Conservation (phyloP, 2,329 filamentous ascomycete species). For the Xylaria sp. region DNA sequence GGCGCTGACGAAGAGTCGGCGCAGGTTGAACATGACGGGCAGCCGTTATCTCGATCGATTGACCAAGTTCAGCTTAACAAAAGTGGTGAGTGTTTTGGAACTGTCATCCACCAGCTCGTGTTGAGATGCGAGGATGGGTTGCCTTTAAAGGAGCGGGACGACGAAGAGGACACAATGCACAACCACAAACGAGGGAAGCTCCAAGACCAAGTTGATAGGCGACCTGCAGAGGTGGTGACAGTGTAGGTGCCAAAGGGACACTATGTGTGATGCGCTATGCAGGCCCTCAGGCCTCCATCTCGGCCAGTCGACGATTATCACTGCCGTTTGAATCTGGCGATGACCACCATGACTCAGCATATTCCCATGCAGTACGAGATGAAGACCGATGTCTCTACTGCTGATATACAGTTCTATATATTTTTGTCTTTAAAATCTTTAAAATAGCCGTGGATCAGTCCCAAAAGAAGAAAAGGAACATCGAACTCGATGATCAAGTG, state of each 20-base stretch:
- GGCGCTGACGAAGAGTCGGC: constrained; percentile 64
- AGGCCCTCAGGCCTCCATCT: neutral
- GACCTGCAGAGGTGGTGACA: constrained; percentile 13
- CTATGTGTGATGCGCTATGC: neutral
- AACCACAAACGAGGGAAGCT: constrained; percentile 2
- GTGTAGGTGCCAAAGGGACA: neutral
- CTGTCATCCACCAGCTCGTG: neutral
- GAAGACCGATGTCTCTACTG: too few species aligned
- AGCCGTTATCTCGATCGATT: neutral
- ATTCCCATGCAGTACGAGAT: too few species aligned
- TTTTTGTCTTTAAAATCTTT: too few species aligned
- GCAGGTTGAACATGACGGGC: constrained; percentile 65
- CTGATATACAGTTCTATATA: too few species aligned
- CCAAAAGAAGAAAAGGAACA: too few species aligned
- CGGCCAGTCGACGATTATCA: neutral
- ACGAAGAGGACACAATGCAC: constrained; percentile 28
- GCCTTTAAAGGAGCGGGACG: neutral
- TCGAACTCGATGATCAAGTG: too few species aligned
- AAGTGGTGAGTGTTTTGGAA: neutral
- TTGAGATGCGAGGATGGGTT: neutral
- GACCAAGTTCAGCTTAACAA: constrained; percentile 1
- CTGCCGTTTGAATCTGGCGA: too few species aligned
- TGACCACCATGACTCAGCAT: too few species aligned
- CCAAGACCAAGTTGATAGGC: neutral
- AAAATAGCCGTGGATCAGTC: too few species aligned